Evolutionary conservation across 306 rosid species (phyloP), one percentile per base, ranked within the genome.

Genomic region (Trifolium dubium): DNA sequence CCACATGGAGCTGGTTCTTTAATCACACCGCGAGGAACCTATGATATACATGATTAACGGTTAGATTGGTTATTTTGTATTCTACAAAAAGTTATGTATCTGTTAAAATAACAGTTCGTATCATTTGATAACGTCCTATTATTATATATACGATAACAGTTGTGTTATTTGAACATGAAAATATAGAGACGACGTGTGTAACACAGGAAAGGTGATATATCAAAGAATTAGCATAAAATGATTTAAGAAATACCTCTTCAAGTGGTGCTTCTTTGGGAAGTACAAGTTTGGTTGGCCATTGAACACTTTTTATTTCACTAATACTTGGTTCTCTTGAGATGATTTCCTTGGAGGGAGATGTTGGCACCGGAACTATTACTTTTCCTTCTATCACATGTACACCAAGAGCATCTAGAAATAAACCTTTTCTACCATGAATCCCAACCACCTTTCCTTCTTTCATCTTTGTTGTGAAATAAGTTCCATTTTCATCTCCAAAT

Each of bases 1-100:
- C 97, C 97, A 72, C 90, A 84, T 59, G 92, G 94, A 11, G 90
- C 92, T 66, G 96, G 98, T 80, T 93, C 96, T 77, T 88, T 87
- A 18, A 89, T 64, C 69, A 93, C 94, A 6, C 91, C 91, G 64
- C 74, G 74, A 59, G 92, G 59, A 59, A 83, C 83, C 97, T 93
- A 66, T 41, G 6, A 19, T 10, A 54, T 54, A 54, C 31, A 54
- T 3, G 31, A 7, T 5, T 56, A 4, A 56, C 8, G 2, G 35
- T 23, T 55, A 5, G n/a, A 23, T 55, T 23, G 8, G 15, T 55
- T 23, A 23, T 5, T 55, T 55, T 8, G 7, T 55, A 55, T 54
- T 3, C 12, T 10, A 19, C 61, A 54, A 54, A 54, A 54, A 19
- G 32, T 9, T 54, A 30, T 59, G 64, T 30, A 5, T 56, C 13